Conservation (phyloP, 371 early-diverging fungal genomes). For the Circinella umbellata region DNA sequence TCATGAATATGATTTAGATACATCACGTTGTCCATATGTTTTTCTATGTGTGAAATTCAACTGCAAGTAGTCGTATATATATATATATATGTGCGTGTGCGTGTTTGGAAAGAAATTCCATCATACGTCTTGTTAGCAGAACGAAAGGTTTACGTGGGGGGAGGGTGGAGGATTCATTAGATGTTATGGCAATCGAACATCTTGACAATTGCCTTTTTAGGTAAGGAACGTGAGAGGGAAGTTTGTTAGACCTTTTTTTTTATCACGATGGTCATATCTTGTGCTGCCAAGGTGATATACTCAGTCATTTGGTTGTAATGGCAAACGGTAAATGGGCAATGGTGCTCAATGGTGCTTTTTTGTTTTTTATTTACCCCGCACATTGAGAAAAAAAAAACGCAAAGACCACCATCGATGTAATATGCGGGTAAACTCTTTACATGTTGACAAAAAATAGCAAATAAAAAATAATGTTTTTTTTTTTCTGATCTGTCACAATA, state of each 20-base stretch:
- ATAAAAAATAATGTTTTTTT: not conserved
- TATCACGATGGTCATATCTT: not conserved
- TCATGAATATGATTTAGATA: not conserved
- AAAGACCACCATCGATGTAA: not conserved
- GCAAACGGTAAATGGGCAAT: not conserved
- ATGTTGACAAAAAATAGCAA: not conserved
- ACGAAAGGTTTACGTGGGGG: not conserved
- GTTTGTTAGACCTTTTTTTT: not conserved
- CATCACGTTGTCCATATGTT: not conserved
- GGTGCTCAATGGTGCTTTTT: not conserved
- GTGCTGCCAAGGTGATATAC: not conserved
- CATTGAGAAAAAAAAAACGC: not conserved
- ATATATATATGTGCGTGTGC: not conserved
- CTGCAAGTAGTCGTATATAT: not conserved
- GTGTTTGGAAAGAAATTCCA: constrained; percentile 1
- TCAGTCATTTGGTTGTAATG: too few species aligned
- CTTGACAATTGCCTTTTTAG: constrained; percentile 1
- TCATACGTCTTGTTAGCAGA: not conserved
- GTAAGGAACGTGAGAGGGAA: not conserved
- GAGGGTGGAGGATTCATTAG: not conserved
- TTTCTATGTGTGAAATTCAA: constrained; percentile 5
- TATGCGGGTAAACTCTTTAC: not conserved
- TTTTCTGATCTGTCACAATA: not conserved
- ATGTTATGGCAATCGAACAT: not conserved
- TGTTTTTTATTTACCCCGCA: not conserved